phyloP scores from a whole-genome alignment of 1,284 basidiomycete species.

The Cryptococcus sp. region DNA sequence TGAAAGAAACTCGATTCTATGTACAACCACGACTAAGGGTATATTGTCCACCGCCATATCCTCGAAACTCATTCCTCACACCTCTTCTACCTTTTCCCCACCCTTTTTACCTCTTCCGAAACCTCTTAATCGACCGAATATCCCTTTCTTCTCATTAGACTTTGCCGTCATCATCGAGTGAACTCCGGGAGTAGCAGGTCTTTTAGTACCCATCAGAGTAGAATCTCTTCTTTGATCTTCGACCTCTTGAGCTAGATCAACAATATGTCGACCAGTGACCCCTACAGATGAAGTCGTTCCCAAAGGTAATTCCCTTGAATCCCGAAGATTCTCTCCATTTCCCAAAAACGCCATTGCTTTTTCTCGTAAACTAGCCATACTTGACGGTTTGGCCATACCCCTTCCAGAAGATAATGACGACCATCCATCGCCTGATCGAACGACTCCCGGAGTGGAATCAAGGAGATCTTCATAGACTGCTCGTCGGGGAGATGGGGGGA shows the following conservation, averaged over 20 bases:
- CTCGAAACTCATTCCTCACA: background rate
- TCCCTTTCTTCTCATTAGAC: slow-evolving; percentile 2
- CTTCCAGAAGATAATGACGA: slow-evolving; percentile 4
- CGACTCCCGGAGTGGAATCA: slow-evolving; percentile 25
- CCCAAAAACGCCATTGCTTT: slow-evolving; percentile 24
- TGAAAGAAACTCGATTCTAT: background rate
- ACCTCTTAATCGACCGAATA: slow-evolving; percentile 11
- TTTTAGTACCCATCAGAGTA: background rate
- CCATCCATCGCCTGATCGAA: slow-evolving; percentile 34
- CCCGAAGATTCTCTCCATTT: slow-evolving; percentile 8
- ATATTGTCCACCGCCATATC: background rate
- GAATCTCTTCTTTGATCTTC: slow-evolving; percentile 1
- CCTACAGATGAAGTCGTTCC: background rate
- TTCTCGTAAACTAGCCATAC: slow-evolving; percentile 35
- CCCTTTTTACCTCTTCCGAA: slow-evolving; percentile 1
- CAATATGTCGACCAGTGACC: slow-evolving; percentile 11
- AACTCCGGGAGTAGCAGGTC: slow-evolving; percentile 10
- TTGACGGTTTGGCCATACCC: slow-evolving; percentile 28
- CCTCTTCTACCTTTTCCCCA: slow-evolving; percentile 8
- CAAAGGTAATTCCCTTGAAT: background rate
- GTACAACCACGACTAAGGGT: background rate
- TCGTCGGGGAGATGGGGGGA: slow-evolving; percentile 9
- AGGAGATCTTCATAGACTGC: slow-evolving; percentile 27
- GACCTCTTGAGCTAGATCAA: slow-evolving; percentile 13
- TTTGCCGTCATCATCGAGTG: background rate